Evolutionary conservation across 2,329 filamentous ascomycete species (phyloP).

Genomic region (Penicillium sp.): DNA sequence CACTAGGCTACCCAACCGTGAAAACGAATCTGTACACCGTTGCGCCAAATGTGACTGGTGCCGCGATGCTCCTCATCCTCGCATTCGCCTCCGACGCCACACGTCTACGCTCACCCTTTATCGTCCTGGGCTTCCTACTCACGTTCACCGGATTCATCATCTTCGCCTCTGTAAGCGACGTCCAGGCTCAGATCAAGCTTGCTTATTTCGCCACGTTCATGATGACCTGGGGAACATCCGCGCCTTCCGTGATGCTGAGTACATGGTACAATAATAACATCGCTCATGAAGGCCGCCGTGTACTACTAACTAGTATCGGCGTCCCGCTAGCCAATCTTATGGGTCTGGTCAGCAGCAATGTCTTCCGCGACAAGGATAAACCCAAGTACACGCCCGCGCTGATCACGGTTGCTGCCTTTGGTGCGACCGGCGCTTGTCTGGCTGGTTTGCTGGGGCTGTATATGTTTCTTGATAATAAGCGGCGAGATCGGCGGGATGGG

Average conservation of each 20-base stretch:
- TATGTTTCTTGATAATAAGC: conserved; percentile 61
- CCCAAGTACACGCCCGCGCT: conserved; percentile 63
- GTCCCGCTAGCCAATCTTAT: conserved; percentile 72
- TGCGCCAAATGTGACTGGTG: conserved; percentile 69
- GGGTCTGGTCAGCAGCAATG: conserved; percentile 64
- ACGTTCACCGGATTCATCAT: conserved; percentile 75
- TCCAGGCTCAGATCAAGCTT: conserved; percentile 55
- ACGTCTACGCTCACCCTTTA: conserved; percentile 66
- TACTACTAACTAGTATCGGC: conserved; percentile 64
- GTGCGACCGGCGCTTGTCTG: conserved; percentile 53
- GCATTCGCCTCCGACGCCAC: conserved; percentile 64
- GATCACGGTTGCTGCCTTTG: conserved; percentile 50
- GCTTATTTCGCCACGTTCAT: conserved; percentile 74
- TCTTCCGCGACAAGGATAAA: conserved; percentile 58
- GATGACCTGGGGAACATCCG: conserved; percentile 75
- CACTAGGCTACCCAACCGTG: conserved; percentile 50
- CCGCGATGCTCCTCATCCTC: conserved; percentile 64
- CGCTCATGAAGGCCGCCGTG: conserved; percentile 66
- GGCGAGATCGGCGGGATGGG: conserved; percentile 54
- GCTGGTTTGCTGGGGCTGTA: conserved; percentile 54
- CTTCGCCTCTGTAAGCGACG: conserved; percentile 63
- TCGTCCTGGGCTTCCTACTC: conserved; percentile 65
- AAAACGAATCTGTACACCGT: conserved; percentile 77
- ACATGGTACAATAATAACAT: conserved; percentile 80
- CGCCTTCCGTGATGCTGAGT: conserved; percentile 61